Evolutionary conservation across 345 rosid species (phyloP).

Genomic region (Gossypioides kirkii): DNA sequence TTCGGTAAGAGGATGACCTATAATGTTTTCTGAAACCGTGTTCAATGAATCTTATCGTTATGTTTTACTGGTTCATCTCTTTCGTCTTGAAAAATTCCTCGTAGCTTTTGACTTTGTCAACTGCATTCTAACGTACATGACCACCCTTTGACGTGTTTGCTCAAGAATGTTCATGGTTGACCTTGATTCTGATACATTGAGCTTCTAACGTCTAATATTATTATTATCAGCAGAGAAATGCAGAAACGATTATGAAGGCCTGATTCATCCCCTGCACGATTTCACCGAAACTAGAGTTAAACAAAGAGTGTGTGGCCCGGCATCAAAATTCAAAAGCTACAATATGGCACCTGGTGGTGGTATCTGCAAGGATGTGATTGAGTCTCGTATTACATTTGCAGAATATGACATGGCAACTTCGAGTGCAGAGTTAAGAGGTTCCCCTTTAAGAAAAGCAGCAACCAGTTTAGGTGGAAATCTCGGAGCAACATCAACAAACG

Average conservation of each 20-base stretch:
- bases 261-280: background rate
- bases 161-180: background rate
- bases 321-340: slow-evolving; percentile 15
- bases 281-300: background rate
- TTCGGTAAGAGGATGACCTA: background rate
- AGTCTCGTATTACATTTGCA: slow-evolving; percentile 35
- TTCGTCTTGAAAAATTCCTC: background rate
- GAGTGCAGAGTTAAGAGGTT: slow-evolving; percentile 37
- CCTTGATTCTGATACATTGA: slow-evolving; percentile 9
- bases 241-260: background rate
- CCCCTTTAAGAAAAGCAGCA: slow-evolving; percentile 41
- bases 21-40: background rate
- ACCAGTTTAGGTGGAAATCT: slow-evolving; percentile 39
- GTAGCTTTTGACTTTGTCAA: background rate
- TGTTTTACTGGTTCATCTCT: background rate
- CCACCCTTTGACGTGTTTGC: background rate
- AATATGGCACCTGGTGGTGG: slow-evolving; percentile 63
- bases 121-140: background rate
- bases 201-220: background rate
- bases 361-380: slow-evolving; percentile 45
- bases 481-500: slow-evolving; percentile 47
- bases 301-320: slow-evolving; percentile 1
- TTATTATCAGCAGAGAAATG: background rate
- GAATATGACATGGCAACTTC: slow-evolving; percentile 49
- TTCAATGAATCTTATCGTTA: background rate